A percentile compares a stretch with the other conserved stretches of the same genome.
These are phyloP conservation scores for Botrytis cinerea DNA, from an alignment of 2,329 filamentous ascomycete species.

Conservation along the genomic window DNA sequence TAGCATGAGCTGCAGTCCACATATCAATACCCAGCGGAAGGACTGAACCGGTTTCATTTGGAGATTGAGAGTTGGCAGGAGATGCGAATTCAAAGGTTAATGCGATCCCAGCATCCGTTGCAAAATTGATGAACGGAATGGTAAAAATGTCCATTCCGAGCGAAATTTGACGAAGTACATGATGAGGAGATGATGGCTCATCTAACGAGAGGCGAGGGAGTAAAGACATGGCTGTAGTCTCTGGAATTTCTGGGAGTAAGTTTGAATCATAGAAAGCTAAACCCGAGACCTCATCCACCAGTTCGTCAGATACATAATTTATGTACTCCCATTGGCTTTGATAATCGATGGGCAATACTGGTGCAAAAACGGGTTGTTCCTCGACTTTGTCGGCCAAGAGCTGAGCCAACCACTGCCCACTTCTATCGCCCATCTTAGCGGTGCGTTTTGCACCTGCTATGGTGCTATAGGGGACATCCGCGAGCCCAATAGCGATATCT, in stretches of 20 bases:
- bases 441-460: constrained; percentile 69
- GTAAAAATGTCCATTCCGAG: constrained; percentile 80
- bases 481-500: constrained; percentile 77
- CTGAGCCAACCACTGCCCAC: constrained; percentile 76
- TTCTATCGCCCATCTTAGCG: constrained; percentile 82
- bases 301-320: constrained; percentile 66
- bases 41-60: constrained; percentile 30
- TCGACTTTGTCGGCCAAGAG: constrained; percentile 53
- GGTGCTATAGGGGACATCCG: constrained; percentile 65
- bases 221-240: constrained; percentile 52
- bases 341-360: constrained; percentile 73
- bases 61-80: constrained; percentile 25
- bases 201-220: constrained; percentile 77
- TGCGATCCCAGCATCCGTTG: constrained; percentile 84
- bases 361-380: constrained; percentile 56
- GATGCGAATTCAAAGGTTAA: constrained; percentile 75
- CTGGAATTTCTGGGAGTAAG: constrained; percentile 66
- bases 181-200: constrained; percentile 69
- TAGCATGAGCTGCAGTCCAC: constrained; percentile 65
- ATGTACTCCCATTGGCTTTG: constrained; percentile 80
- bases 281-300: constrained; percentile 59
- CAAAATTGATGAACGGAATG: constrained; percentile 70
- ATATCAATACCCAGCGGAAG: constrained; percentile 74
- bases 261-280: constrained; percentile 78
- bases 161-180: constrained; percentile 72